Evolutionary conservation across 139 green algal species (phyloP).

Genomic region (Diplosphaera chodatii): DNA sequence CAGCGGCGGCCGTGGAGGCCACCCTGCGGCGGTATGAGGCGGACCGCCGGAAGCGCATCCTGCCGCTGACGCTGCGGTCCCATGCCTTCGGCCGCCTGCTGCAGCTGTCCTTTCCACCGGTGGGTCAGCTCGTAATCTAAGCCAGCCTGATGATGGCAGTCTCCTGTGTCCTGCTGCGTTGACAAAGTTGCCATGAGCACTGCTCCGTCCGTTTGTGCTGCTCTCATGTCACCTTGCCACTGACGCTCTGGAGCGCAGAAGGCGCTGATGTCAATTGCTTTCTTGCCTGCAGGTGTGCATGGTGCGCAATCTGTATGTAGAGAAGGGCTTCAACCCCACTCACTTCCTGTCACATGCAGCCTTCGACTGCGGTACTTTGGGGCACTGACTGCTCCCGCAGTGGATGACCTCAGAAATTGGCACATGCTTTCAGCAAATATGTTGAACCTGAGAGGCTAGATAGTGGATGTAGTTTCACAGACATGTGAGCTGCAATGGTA

Average conservation of each 20-base stretch:
- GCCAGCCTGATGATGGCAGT: background rate
- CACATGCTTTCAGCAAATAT: no score
- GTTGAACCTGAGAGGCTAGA: no score
- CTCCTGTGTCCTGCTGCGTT: background rate
- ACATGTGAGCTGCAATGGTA: no score
- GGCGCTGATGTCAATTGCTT: background rate
- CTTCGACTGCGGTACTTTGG: slow-evolving; percentile 38
- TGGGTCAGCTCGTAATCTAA: background rate
- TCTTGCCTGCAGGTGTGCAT: slow-evolving; percentile 9
- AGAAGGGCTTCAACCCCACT: slow-evolving; percentile 26
- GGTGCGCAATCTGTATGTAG: slow-evolving; percentile 35
- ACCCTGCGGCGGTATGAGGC: slow-evolving; percentile 48
- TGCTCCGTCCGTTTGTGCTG: background rate
- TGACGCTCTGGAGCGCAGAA: background rate
- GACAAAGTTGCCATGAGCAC: background rate
- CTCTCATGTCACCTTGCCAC: background rate
- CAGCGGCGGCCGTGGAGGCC: slow-evolving; percentile 10
- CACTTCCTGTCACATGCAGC: slow-evolving; percentile 57
- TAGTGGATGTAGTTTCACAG: no score
- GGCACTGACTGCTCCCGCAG: no score
- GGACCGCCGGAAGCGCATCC: slow-evolving; percentile 18
- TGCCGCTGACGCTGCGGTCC: slow-evolving; percentile 37
- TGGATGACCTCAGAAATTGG: no score
- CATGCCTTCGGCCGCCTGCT: slow-evolving; percentile 41
- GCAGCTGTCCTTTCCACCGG: slow-evolving; percentile 17